phyloP scores from a whole-genome alignment of 2,329 filamentous ascomycete species.

The Colletotrichum lentis region DNA sequence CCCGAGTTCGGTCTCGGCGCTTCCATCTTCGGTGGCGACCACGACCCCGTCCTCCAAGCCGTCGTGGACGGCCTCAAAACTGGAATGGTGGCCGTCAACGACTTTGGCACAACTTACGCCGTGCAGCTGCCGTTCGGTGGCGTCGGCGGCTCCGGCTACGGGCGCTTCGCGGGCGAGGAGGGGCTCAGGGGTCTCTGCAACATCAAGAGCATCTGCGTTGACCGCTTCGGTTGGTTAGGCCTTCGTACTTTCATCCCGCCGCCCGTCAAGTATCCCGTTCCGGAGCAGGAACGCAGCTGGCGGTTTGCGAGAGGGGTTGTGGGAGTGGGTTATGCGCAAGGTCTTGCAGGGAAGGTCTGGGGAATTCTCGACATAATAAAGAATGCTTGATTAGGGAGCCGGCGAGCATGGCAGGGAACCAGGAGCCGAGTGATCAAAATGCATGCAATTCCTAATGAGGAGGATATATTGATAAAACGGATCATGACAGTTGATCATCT shows the following conservation, averaged over 20 bases:
- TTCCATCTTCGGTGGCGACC: conserved; percentile 80
- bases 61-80: conserved; percentile 76
- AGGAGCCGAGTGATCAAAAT: background rate
- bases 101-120: conserved; percentile 93
- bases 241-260: conserved; percentile 80
- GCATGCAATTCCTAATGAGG: background rate
- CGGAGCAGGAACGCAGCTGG: conserved; percentile 70
- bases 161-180: conserved; percentile 90
- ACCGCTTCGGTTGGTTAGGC: conserved; percentile 70
- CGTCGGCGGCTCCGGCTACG: conserved; percentile 88
- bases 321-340: conserved; percentile 66
- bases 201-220: conserved; percentile 83
- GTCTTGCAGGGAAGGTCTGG: conserved; percentile 49
- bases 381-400: conserved; percentile 48
- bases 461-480: background rate
- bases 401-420: too few species aligned
- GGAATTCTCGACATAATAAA: conserved; percentile 54
- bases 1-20: conserved; percentile 87
- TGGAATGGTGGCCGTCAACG: conserved; percentile 94
- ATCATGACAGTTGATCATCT: background rate
- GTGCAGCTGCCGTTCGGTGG: conserved; percentile 95
- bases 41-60: conserved; percentile 64
- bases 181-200: conserved; percentile 87
- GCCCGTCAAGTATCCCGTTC: conserved; percentile 82
- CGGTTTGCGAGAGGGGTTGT: conserved; percentile 69